A percentile compares a stretch with the other conserved stretches of the same genome.
phyloP scores from a whole-genome alignment of 2,329 filamentous ascomycete species.

The Fusarium nelsonii region DNA sequence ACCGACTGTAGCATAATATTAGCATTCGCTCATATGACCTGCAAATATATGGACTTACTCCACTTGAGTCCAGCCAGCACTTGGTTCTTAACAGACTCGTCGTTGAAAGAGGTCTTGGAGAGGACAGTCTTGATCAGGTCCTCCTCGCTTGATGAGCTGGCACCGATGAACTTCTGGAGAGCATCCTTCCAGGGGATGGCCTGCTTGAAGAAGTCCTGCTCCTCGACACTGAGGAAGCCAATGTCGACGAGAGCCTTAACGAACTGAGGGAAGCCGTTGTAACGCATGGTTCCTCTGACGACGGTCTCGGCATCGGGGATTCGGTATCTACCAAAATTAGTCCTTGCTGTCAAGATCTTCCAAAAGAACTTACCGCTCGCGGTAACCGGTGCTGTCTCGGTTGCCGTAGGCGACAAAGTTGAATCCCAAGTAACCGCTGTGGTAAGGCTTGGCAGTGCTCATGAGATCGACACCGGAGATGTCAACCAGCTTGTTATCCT shows the following conservation, averaged over 20 bases:
- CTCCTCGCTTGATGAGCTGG: slow-evolving; percentile 72
- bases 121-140: slow-evolving; percentile 80
- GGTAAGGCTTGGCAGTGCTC: slow-evolving; percentile 88
- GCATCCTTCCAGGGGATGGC: slow-evolving; percentile 86
- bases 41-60: slow-evolving; percentile 8
- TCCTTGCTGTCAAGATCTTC: neutral
- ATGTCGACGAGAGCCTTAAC: slow-evolving; percentile 89
- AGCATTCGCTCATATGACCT: neutral
- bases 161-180: slow-evolving; percentile 80
- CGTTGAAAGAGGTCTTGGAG: slow-evolving; percentile 68
- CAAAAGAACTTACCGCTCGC: slow-evolving; percentile 76
- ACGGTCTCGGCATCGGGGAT: slow-evolving; percentile 95
- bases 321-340: slow-evolving; percentile 54
- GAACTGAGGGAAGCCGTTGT: slow-evolving; percentile 91
- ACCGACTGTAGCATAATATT: slow-evolving; percentile 17
- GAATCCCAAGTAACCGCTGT: slow-evolving; percentile 82
- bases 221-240: slow-evolving; percentile 81
- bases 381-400: slow-evolving; percentile 88
- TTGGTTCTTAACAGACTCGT: slow-evolving; percentile 32
- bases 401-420: slow-evolving; percentile 94
- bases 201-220: slow-evolving; percentile 68
- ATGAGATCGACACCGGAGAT: slow-evolving; percentile 78
- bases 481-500: slow-evolving; percentile 80
- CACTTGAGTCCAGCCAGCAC: slow-evolving; percentile 35
- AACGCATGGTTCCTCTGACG: slow-evolving; percentile 84